Base-by-base conservation (phyloP, 2,329 filamentous ascomycete genomes). In the Penicillium freii region DNA sequence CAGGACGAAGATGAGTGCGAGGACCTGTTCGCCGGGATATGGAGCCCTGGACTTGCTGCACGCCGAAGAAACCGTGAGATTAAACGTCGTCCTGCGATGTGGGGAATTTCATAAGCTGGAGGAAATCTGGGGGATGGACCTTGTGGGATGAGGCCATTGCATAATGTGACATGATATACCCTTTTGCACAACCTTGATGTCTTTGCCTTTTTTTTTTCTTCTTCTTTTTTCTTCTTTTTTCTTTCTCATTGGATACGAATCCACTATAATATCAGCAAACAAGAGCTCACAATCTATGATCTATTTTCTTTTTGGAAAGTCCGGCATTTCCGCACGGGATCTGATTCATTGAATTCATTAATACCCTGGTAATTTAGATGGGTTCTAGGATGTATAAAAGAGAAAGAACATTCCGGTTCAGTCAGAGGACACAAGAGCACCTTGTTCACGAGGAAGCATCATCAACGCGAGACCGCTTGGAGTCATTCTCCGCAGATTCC, bases 1-100 rank as follows among this genome's bases (percentile, higher is more conserved):
- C 81, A 87, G 71, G 84, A 87, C 68, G 85, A 87, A 66, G 84
- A 87, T 59, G 85, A 87, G 71, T 87, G 85, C 59, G 85, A 87
- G 71, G 84, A 87, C 69, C 62, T 87, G 31, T 87, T 87, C 66
- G 77, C 82, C 17, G 85, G 85, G 0, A 77, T 85, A 21, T 87
- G 85, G 85, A 85, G 76, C 58, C 78, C 81, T 17, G 77, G 79
- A 56, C 65, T 83, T 54, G 85, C 85, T 40, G 72, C 69, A 42
- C 68, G 73, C 15, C 65, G 65, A 72, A 76, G 74, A 70, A 79
- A 67, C 66, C 81, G 71, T 66, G 75, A 69, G 57, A 57, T 68
- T 50, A 70, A 69, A 44, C 64, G 61, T 51, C 65, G 63, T 52
- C 58, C 66, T 38, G 59, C 67, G 19, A 58, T 67, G 39, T 68